Percentiles rank a stretch among this genome's conserved stretches.
Conservation (phyloP, 768 basidiomycete genomes). For the Polyporus arcularius region DNA sequence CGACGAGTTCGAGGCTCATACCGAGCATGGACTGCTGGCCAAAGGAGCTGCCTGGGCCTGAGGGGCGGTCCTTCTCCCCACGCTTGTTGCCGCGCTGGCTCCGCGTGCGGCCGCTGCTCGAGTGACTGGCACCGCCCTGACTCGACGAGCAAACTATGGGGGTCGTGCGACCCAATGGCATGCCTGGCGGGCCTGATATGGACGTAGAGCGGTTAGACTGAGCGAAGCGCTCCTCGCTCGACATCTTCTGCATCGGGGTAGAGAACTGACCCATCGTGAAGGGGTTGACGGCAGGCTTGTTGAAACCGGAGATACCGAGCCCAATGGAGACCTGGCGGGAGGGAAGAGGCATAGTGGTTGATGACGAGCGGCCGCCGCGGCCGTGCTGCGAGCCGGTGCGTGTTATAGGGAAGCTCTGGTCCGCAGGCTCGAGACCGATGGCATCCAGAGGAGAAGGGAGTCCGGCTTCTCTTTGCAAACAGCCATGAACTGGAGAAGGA, state of each 20-base stretch:
- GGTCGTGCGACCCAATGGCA: constrained; percentile 51
- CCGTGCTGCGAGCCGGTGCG: constrained; percentile 73
- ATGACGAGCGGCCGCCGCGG: constrained; percentile 49
- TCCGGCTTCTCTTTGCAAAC: constrained; percentile 96
- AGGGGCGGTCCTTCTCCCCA: constrained; percentile 50
- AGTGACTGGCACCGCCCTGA: constrained; percentile 49
- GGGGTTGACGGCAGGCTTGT: too few relatives aligned
- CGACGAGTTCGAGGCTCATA: constrained; percentile 59
- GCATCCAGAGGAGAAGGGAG: constrained; percentile 81
- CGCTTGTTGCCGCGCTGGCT: constrained; percentile 86
- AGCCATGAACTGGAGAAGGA: constrained; percentile 94
- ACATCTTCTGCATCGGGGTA: constrained; percentile 56
- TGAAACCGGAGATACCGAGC: too few relatives aligned
- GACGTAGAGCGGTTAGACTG: constrained; percentile 58
- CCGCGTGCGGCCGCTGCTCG: constrained; percentile 60
- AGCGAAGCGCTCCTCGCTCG: constrained; percentile 70
- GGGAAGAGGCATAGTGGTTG: constrained; percentile 44
- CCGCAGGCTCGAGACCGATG: constrained; percentile 84
- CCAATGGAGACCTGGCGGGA: constrained; percentile 51
- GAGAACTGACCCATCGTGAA: constrained; percentile 73
- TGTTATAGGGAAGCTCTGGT: constrained; percentile 52
- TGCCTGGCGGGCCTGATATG: constrained; percentile 47
- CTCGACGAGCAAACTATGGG: constrained; percentile 65
- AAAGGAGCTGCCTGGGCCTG: constrained; percentile 21
- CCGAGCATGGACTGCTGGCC: constrained; percentile 26